A percentile compares a stretch with the other conserved stretches of the same genome.
Evolutionary conservation across 768 basidiomycete genomes (phyloP).

Genomic region (Termitomyces sp.): DNA sequence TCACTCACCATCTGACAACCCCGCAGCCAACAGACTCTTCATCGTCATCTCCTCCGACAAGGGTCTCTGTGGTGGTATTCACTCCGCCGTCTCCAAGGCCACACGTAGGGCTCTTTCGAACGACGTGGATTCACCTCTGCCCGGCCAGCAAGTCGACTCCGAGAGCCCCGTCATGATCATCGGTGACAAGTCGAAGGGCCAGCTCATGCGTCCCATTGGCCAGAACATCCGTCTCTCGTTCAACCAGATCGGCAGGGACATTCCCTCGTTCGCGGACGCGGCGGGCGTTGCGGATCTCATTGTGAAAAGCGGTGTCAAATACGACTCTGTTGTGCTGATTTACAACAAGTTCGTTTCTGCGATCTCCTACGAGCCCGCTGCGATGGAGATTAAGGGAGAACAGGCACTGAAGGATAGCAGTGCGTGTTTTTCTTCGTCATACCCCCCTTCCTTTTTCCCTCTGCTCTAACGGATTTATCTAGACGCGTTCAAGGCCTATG

Average conservation of each 20-base stretch:
- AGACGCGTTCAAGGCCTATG: slow-evolving; percentile 93
- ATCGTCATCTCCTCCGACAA: slow-evolving; percentile 96
- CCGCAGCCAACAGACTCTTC: slow-evolving; percentile 79
- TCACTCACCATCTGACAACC: slow-evolving; percentile 63
- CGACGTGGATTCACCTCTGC: slow-evolving; percentile 44
- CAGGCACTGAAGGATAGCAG: slow-evolving; percentile 76
- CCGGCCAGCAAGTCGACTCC: slow-evolving; percentile 42
- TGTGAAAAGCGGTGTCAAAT: slow-evolving; percentile 76
- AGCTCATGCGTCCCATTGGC: slow-evolving; percentile 65
- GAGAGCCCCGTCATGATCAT: slow-evolving; percentile 78
- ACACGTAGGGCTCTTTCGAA: slow-evolving; percentile 68
- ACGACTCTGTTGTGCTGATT: slow-evolving; percentile 77
- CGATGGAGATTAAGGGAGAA: slow-evolving; percentile 77
- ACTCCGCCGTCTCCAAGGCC: slow-evolving; percentile 92
- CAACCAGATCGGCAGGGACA: slow-evolving; percentile 97
- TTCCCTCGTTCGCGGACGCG: slow-evolving; percentile 96
- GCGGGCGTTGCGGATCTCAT: slow-evolving; percentile 92
- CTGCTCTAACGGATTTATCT: not conserved
- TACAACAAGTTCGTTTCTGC: slow-evolving; percentile 88
- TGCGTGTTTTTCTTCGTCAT: slow-evolving; percentile 30
- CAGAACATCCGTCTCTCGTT: slow-evolving; percentile 78
- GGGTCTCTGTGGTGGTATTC: slow-evolving; percentile 99
- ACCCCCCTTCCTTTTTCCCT: not conserved
- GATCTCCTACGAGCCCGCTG: slow-evolving; percentile 80
- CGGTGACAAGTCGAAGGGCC: slow-evolving; percentile 96